Evolutionary conservation across 768 basidiomycete species (phyloP), one percentile per base, ranked within the genome.

Genomic region (Gloeopeniophorella convolvens): DNA sequence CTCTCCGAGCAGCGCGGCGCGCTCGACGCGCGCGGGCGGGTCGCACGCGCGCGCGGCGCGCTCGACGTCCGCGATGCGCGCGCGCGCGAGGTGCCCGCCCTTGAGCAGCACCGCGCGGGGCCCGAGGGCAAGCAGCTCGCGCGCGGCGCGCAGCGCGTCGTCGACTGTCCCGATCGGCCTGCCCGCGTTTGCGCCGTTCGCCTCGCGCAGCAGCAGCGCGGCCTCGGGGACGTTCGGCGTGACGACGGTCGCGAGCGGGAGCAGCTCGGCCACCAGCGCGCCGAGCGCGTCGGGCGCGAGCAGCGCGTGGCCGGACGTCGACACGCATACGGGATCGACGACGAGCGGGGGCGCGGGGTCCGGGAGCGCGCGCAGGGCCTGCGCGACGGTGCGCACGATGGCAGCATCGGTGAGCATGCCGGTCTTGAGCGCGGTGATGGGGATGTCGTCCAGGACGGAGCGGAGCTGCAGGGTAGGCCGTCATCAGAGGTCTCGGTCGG

Each of bases 311-410:
- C 91, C 91, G 0, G 89, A 90, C 0, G 93, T 95, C 3, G 89
- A 90, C 1, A 95, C 87, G 60, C 83, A 91, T 9, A 97, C 92
- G 0, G 93, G 92, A 62, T 97, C 93, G 53, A 89, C 80, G 23
- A 95, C 78, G 16, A 93, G 68, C 1, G 80, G 78, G 0, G 82
- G 75, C 24, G 66, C 42, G 20, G 24, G 34, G 21, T 47, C 45
- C 59, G 73, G 78, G 54, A 72, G 68, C 0, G 56, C 35, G 35
- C 65, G 73, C 35, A 93, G 72, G 10, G 76, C 68, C 2, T 65
- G 53, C 2, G 77, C 75, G 3, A 90, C 73, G 0, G 74, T 70
- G 10, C 62, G 66, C 20, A 79, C 77, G 37, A 72, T 79, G 0
- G 67, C 71, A 0, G 75, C 70, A 51, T 84, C 77, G 59, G 75